A percentile compares a stretch with the other conserved stretches of the same genome.
These are phyloP conservation scores for Trypanosoma scelopori DNA, from an alignment of 208 protist genomes.

Conservation along the genomic window DNA sequence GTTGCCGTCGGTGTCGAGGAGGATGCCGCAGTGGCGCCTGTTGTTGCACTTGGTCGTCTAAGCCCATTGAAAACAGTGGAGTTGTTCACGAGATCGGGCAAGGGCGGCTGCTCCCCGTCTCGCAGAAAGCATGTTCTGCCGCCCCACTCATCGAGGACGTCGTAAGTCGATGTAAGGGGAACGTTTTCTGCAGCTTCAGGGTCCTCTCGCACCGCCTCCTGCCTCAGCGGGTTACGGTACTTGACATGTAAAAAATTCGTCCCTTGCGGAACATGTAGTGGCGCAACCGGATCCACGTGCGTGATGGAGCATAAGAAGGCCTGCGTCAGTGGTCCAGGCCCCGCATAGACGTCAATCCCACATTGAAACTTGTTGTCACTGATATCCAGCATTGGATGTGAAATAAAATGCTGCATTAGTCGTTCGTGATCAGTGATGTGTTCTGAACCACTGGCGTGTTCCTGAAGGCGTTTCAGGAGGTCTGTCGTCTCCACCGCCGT, in stretches of 20 bases:
- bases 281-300: conserved; percentile 61
- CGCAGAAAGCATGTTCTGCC: conserved; percentile 35
- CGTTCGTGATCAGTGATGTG: conserved; percentile 37
- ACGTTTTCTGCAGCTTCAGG: neutral
- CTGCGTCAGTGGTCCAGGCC: conserved; percentile 63
- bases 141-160: conserved; percentile 46
- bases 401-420: conserved; percentile 63
- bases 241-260: conserved; percentile 86
- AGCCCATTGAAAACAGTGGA: conserved; percentile 69
- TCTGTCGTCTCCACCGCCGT: conserved; percentile 20
- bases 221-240: conserved; percentile 47
- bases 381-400: conserved; percentile 71
- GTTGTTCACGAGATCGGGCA: conserved; percentile 38
- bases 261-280: conserved; percentile 66
- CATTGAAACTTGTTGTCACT: conserved; percentile 72
- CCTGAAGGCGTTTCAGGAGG: conserved; percentile 16
- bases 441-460: conserved; percentile 22
- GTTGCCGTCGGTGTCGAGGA: conserved; percentile 73
- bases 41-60: conserved; percentile 25
- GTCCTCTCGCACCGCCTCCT: conserved; percentile 11
- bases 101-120: conserved; percentile 12
- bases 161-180: neutral
- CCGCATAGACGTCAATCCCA: conserved; percentile 69
- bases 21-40: conserved; percentile 49
- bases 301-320: conserved; percentile 78